phyloP scores from a whole-genome alignment of 176 grass and related monocot genomes.

The Aegilops umbellulata region DNA sequence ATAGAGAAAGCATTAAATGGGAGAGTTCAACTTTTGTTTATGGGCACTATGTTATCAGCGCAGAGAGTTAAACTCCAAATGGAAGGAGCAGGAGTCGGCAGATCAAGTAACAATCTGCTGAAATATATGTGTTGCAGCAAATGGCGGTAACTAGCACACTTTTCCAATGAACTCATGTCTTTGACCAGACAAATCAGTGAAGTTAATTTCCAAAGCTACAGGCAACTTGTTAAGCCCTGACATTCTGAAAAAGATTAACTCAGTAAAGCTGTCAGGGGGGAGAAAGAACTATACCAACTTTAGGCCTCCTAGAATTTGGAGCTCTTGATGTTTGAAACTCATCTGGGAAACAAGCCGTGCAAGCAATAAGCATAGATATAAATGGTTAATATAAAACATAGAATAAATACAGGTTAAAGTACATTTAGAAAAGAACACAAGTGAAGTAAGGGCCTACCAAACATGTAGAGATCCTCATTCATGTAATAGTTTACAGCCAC shows the following conservation, averaged over 20 bases:
- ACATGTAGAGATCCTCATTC: conserved; percentile 92
- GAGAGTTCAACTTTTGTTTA: not conserved
- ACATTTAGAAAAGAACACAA: not conserved
- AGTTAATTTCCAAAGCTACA: conserved; percentile 4
- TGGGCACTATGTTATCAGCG: not conserved
- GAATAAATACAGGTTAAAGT: not conserved
- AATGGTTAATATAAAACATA: not conserved
- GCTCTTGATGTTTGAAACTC: conserved; percentile 86
- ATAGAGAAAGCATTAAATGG: not conserved
- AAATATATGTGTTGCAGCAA: not conserved
- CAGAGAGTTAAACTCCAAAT: not conserved
- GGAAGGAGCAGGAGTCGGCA: not conserved
- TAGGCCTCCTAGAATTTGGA: conserved; percentile 79
- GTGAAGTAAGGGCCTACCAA: conserved; percentile 48
- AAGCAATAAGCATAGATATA: not conserved
- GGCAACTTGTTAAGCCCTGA: not conserved
- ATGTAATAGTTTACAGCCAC: conserved; percentile 78
- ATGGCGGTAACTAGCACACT: not conserved
- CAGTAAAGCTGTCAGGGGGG: not conserved
- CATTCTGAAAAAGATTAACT: conserved; percentile 8
- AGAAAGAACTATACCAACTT: conserved; percentile 54
- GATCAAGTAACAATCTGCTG: not conserved
- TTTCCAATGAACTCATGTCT: not conserved
- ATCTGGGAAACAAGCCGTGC: conserved; percentile 41
- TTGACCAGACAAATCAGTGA: not conserved